These are phyloP conservation scores for Backusella morwellensis DNA, from an alignment of 192 early-diverging fungal genomes.

Conservation along the genomic window DNA sequence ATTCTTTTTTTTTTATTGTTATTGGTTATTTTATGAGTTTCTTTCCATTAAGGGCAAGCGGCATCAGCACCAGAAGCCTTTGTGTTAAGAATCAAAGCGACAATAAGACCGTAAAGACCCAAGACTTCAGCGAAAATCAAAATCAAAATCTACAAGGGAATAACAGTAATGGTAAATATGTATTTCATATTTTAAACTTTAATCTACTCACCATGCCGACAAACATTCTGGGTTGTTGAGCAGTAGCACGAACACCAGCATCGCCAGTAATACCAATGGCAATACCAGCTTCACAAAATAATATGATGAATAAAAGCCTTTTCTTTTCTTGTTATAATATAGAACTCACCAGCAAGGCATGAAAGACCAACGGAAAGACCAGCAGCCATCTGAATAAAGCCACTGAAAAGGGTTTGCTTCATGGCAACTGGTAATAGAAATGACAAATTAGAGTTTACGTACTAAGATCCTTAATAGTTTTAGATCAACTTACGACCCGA, in stretches of 20 bases:
- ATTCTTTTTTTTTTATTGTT: not conserved
- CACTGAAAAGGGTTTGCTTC: conserved; percentile 57
- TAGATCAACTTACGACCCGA: conserved; percentile 62
- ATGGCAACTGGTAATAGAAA: conserved; percentile 29
- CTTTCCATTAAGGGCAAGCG: not conserved
- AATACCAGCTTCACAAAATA: conserved; percentile 88
- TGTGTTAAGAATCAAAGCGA: conserved; percentile 97
- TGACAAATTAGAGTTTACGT: conserved; percentile 22
- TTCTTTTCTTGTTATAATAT: too few species aligned
- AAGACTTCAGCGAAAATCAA: conserved; percentile 99
- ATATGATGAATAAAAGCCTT: too few species aligned
- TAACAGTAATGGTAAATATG: not conserved
- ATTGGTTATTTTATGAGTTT: not conserved
- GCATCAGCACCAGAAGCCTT: conserved; percentile 50
- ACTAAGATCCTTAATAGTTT: not conserved
- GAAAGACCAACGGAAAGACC: conserved; percentile 90
- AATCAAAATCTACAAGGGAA: conserved; percentile 64
- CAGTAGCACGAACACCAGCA: conserved; percentile 87
- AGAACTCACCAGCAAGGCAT: conserved; percentile 78
- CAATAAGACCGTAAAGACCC: conserved; percentile 95
- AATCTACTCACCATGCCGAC: conserved; percentile 71
- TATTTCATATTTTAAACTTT: too few species aligned
- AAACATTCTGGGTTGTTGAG: conserved; percentile 88
- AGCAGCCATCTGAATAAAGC: conserved; percentile 91
- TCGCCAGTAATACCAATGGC: conserved; percentile 98